Evolutionary conservation across 768 basidiomycete genomes (phyloP).

Genomic region (Rubroboletus satanas): DNA sequence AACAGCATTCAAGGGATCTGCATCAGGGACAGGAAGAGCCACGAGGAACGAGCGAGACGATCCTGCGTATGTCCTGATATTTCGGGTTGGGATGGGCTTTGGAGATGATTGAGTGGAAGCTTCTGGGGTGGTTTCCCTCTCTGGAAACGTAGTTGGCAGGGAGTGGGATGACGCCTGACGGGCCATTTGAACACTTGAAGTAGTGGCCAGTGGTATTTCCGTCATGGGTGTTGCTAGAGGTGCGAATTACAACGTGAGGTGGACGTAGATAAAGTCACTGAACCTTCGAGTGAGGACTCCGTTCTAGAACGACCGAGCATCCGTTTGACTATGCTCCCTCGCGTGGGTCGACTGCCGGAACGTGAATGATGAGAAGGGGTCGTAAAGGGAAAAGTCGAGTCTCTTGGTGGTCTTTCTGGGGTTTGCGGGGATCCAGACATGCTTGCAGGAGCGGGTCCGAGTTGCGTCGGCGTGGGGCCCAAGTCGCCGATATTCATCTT

Average conservation of each 20-base stretch:
- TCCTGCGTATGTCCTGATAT: conserved; percentile 69
- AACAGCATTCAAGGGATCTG: conserved; percentile 26
- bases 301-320: conserved; percentile 72
- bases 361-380: conserved; percentile 21
- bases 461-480: neutral
- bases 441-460: neutral
- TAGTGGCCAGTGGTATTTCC: neutral
- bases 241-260: neutral
- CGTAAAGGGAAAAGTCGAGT: conserved; percentile 38
- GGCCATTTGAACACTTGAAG: conserved; percentile 6
- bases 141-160: conserved; percentile 14
- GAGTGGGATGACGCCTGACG: conserved; percentile 25
- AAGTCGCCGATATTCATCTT: neutral
- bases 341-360: conserved; percentile 29
- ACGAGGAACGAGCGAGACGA: conserved; percentile 79
- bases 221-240: conserved; percentile 2
- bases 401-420: conserved; percentile 28
- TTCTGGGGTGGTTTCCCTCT: conserved; percentile 28
- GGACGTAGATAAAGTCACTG: neutral
- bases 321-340: conserved; percentile 53
- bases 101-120: conserved; percentile 26
- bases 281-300: conserved; percentile 46
- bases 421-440: conserved; percentile 5
- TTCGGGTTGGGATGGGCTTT: conserved; percentile 26
- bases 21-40: conserved; percentile 43